phyloP scores from a whole-genome alignment of 306 rosid species.

The Vigna radiata region DNA sequence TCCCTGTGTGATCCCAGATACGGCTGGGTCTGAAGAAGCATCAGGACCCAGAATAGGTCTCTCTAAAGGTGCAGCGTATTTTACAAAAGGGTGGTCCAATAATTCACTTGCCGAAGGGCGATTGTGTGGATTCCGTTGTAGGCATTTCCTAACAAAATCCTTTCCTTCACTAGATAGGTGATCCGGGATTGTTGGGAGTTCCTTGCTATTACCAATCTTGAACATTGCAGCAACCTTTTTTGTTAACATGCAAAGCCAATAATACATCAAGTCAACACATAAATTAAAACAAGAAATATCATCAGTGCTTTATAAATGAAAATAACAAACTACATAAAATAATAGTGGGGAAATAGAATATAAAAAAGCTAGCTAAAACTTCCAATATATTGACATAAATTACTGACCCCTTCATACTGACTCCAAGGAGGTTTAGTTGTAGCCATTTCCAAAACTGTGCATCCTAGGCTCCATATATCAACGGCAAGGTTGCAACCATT shows the following conservation, averaged over 20 bases:
- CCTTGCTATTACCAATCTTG: slow-evolving; percentile 96
- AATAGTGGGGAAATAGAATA: neutral
- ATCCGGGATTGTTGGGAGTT: slow-evolving; percentile 84
- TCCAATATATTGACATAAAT: slow-evolving; percentile 31
- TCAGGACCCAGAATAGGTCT: slow-evolving; percentile 63
- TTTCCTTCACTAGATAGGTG: slow-evolving; percentile 79
- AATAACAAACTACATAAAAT: neutral
- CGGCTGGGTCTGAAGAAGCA: slow-evolving; percentile 57
- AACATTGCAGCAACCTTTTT: slow-evolving; percentile 94
- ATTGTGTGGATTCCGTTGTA: slow-evolving; percentile 79
- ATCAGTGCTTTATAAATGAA: slow-evolving; percentile 6
- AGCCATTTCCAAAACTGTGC: slow-evolving; percentile 98
- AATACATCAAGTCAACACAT: slow-evolving; percentile 34
- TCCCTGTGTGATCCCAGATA: slow-evolving; percentile 62
- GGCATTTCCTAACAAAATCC: slow-evolving; percentile 78
- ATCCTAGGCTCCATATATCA: slow-evolving; percentile 98
- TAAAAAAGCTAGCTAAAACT: slow-evolving; percentile 7
- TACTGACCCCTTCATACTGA: slow-evolving; percentile 93
- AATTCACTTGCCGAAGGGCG: slow-evolving; percentile 79
- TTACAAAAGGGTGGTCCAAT: slow-evolving; percentile 88
- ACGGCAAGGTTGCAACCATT: slow-evolving; percentile 86
- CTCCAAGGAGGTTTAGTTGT: slow-evolving; percentile 99
- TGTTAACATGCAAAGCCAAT: slow-evolving; percentile 41
- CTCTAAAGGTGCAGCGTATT: slow-evolving; percentile 81
- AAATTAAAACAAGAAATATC: slow-evolving; percentile 31